phyloP scores from a whole-genome alignment of 768 basidiomycete species.

The Tricholoma furcatifolium region DNA sequence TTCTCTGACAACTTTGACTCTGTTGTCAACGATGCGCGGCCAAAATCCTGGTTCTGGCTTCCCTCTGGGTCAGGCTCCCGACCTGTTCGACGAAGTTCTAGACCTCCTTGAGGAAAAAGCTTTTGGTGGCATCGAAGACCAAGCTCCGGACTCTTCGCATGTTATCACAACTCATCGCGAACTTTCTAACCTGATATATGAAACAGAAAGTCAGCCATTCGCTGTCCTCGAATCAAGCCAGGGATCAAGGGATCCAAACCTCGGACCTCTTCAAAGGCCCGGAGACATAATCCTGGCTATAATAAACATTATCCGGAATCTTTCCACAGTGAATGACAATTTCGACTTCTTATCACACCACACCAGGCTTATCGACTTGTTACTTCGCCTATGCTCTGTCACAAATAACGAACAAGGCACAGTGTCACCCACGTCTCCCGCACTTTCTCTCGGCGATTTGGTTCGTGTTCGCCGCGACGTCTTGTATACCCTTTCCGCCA shows the following conservation, averaged over 20 bases:
- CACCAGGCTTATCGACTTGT: conserved; percentile 57
- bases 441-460: conserved; percentile 69
- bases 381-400: conserved; percentile 71
- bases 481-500: conserved; percentile 64
- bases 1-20: conserved; percentile 81
- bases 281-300: conserved; percentile 68
- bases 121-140: conserved; percentile 51
- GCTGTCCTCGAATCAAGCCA: conserved; percentile 49
- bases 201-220: conserved; percentile 60
- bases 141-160: conserved; percentile 24
- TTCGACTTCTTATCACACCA: conserved; percentile 62
- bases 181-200: conserved; percentile 55
- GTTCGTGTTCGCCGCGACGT: conserved; percentile 76
- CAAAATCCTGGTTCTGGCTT: conserved; percentile 67
- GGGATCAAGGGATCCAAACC: conserved; percentile 45
- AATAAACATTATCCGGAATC: conserved; percentile 82
- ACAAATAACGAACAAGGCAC: conserved; percentile 29
- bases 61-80: conserved; percentile 70
- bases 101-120: conserved; percentile 85
- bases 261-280: conserved; percentile 64
- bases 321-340: conserved; percentile 77
- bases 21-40: conserved; percentile 77
- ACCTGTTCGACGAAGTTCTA: conserved; percentile 82
- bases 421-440: conserved; percentile 47
- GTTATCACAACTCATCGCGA: conserved; percentile 64